These are phyloP conservation scores for Corylus avellana DNA, from an alignment of 306 rosid genomes.

Conservation along the genomic window DNA sequence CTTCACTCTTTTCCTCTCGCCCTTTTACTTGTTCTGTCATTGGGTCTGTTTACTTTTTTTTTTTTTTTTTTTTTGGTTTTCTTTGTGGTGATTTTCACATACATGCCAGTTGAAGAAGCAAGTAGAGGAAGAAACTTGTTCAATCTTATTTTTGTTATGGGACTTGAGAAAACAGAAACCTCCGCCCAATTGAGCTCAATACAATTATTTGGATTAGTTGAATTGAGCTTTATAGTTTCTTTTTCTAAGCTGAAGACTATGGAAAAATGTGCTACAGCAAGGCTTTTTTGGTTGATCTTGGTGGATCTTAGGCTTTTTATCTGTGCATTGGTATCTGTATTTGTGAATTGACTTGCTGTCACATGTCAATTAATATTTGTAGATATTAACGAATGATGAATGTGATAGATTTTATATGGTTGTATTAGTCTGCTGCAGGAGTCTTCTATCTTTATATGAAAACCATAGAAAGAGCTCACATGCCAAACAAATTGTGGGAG, in stretches of 20 bases:
- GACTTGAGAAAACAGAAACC: not conserved
- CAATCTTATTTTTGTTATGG: not conserved
- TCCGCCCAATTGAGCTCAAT: not conserved
- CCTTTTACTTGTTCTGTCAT: not conserved
- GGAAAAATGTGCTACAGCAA: not conserved
- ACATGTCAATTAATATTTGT: not conserved
- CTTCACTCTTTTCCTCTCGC: not conserved
- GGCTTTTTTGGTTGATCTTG: not conserved
- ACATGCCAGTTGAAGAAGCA: not conserved
- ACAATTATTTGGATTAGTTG: not conserved
- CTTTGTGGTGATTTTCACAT: not conserved
- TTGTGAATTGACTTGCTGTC: not conserved
- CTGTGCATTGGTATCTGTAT: not conserved
- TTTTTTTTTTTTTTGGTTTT: not conserved
- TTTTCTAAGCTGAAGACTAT: not conserved
- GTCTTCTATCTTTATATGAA: conserved; percentile 94
- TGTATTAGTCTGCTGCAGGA: conserved; percentile 49
- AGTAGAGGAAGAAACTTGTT: not conserved
- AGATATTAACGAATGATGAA: not conserved
- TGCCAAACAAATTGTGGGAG: conserved; percentile 90
- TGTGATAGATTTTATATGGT: not conserved
- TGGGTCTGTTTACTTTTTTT: not conserved
- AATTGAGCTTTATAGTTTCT: not conserved
- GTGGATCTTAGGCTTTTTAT: not conserved
- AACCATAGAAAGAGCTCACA: conserved; percentile 94